Base-by-base conservation (phyloP, 2,329 filamentous ascomycete genomes). In the Diplodia sapinea region DNA sequence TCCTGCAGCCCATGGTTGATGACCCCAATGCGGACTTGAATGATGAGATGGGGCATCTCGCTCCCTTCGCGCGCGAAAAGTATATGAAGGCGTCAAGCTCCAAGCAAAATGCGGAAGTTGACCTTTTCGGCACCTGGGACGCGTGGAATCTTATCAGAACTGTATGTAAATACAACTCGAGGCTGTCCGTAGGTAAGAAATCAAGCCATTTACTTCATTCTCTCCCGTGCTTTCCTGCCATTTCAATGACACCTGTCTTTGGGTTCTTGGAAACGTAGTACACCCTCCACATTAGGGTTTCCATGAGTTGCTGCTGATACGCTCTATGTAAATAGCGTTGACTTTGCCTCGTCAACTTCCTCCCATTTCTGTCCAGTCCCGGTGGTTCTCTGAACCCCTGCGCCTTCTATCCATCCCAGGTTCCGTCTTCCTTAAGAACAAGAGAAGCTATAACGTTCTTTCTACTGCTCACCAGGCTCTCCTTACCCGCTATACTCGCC, bases 121-220 rank as follows among this genome's bases (percentile, higher is more conserved):
- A 94, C 73, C 78, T 91, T 0, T 95, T 92, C 78, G 89, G 89
- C 65, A 86, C 89, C 2, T 99, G 96, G 96, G 94, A 98, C 79
- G 90, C 91, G 1, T 99, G 95, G 95, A 90, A 99, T 77, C 85
- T 90, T 26, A 91, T 99, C 74, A 87, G 95, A 65, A 90, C 89
- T 65, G 83, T 93, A 68, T 97, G 93, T 85, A 91, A 89, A 80
- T 98, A 99, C 80, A 90, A 90, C 78, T 81, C 86, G 67, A 88
- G 93, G 77, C 84, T 99, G 47, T 90, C 88, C 74, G 88, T 97
- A 79, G 92, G 94, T 97, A 89, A 83, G 92, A 78, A 70, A 62
- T 51, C 26, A 61, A 36, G 40, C 52, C 56, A 66, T 64, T 59
- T 23, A 68, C 63, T 49, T 17, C 43, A 52, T 55, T 20, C 51